Percentiles rank a stretch among this genome's conserved stretches.
Conservation (phyloP, 305 asterid species). For the Fraxinus velutina region DNA sequence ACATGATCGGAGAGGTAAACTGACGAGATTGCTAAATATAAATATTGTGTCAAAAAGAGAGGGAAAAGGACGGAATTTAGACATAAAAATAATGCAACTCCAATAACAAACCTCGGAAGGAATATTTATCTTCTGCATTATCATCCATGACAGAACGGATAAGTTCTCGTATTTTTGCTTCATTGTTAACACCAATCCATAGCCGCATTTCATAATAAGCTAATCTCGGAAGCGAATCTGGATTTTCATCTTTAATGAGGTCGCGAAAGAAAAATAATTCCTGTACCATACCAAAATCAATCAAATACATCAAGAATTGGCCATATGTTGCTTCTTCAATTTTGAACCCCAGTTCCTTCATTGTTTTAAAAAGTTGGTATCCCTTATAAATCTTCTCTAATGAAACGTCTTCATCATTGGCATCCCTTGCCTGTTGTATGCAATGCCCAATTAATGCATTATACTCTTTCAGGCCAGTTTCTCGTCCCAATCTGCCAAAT, state of each 20-base stretch:
- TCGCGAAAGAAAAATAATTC: constrained; percentile 72
- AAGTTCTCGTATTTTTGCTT: constrained; percentile 65
- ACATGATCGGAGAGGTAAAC: constrained; percentile 2
- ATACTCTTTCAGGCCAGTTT: constrained; percentile 59
- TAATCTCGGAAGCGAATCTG: constrained; percentile 50
- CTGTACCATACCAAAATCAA: constrained; percentile 58
- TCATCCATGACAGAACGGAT: constrained; percentile 38
- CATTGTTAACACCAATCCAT: constrained; percentile 49
- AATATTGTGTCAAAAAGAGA: constrained; percentile 14
- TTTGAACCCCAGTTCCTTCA: constrained; percentile 61
- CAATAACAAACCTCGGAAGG: constrained; percentile 50
- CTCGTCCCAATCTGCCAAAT: constrained; percentile 58
- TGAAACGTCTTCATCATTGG: constrained; percentile 59
- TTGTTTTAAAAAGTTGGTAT: constrained; percentile 45
- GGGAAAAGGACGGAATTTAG: background rate
- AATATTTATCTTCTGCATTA: constrained; percentile 46
- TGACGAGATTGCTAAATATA: background rate
- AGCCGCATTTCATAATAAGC: constrained; percentile 86
- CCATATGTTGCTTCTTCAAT: constrained; percentile 65
- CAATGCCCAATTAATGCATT: constrained; percentile 47
- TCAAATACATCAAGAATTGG: constrained; percentile 58
- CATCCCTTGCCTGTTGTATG: constrained; percentile 53
- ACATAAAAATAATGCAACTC: background rate
- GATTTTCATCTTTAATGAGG: constrained; percentile 46
- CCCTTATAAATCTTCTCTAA: constrained; percentile 52